Evolutionary conservation across 371 early-diverging fungal species (phyloP).

Genomic region (Blakeslea trispora): DNA sequence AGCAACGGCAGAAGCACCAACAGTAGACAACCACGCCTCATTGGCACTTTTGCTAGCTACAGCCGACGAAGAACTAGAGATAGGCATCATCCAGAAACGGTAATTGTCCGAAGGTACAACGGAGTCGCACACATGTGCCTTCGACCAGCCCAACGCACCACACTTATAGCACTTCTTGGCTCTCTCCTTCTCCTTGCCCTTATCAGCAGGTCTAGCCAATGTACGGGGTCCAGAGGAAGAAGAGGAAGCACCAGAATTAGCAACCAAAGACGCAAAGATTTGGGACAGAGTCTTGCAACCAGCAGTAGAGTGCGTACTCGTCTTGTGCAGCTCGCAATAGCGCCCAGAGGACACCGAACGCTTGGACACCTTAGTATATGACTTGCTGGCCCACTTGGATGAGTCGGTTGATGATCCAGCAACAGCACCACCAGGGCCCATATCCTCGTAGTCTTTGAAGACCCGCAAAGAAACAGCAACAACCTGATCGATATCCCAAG

Average conservation of each 20-base stretch:
- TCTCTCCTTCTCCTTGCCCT: background rate
- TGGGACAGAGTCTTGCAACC: background rate
- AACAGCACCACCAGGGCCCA: background rate
- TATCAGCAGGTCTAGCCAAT: no score
- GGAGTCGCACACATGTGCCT: background rate
- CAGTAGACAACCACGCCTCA: no score
- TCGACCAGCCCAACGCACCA: slow-evolving; percentile 3
- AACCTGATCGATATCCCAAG: background rate
- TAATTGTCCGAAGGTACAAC: no score
- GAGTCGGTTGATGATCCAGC: no score
- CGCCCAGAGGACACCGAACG: background rate
- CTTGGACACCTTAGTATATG: no score
- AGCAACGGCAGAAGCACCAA: no score
- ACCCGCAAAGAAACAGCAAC: background rate
- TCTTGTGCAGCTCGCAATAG: background rate
- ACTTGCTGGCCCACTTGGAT: no score
- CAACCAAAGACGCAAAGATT: background rate
- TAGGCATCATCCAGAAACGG: no score
- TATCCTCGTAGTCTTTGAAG: background rate
- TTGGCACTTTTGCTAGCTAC: no score
- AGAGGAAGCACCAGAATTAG: background rate
- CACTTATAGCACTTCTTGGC: background rate
- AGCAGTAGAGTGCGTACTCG: background rate
- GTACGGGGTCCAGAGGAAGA: no score
- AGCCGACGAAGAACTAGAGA: no score